Evolutionary conservation across 1,284 basidiomycete genomes (phyloP).

Genomic region (Termitomyces sp.): DNA sequence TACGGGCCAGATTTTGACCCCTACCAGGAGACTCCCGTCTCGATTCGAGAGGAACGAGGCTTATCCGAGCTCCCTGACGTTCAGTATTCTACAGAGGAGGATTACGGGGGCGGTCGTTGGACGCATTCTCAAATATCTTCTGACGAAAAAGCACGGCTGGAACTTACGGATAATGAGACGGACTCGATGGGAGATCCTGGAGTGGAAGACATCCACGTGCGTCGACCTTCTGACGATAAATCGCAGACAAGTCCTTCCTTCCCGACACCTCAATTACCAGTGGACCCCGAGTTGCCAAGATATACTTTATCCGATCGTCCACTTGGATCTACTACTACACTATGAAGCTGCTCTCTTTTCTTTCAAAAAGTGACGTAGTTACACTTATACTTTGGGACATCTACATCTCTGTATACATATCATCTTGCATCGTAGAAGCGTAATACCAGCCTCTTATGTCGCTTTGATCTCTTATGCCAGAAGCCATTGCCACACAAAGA

Average conservation of each 20-base stretch:
- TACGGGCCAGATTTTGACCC: constrained; percentile 18
- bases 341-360: background rate
- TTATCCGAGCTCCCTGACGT: constrained; percentile 1
- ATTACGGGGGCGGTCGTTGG: constrained; percentile 31
- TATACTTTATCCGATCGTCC: constrained; percentile 12
- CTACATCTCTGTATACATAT: background rate
- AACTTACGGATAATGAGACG: constrained; percentile 14
- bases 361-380: background rate
- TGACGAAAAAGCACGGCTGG: constrained; percentile 27
- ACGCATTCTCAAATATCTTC: constrained; percentile 25
- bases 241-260: constrained; percentile 1
- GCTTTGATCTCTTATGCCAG: no score
- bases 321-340: background rate
- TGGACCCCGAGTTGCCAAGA: constrained; percentile 12
- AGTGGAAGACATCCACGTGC: background rate
- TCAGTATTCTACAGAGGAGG: constrained; percentile 19
- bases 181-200: background rate
- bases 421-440: background rate
- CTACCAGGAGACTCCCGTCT: constrained; percentile 14
- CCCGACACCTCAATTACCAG: background rate
- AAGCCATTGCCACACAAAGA: constrained; percentile 11
- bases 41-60: background rate
- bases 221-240: constrained; percentile 12
- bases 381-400: background rate
- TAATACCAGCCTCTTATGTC: no score